Evolutionary conservation across 2,329 filamentous ascomycete species (phyloP), one percentile per base, ranked within the genome.

Genomic region (Apiospora pterosperma): DNA sequence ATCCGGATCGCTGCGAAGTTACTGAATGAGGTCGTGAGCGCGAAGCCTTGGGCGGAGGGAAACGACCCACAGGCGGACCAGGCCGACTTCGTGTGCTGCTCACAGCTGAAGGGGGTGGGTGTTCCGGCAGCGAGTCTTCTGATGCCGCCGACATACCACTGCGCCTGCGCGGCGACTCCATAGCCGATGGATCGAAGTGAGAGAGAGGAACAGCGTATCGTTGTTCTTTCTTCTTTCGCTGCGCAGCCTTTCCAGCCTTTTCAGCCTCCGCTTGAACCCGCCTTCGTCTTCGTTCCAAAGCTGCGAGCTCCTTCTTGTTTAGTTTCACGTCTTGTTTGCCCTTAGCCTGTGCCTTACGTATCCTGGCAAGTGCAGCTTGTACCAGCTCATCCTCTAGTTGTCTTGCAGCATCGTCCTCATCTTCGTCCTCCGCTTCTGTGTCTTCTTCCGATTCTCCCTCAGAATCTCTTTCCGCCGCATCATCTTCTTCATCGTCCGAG

Each of bases 251-350:
- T 38, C 36, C 55, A 12, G 58, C 58, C 48, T n/a, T n/a, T 42
- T 80, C 77, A 62, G 82, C 80, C 63, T 80, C 78, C 38, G 81
- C 80, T 69, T 84, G 81, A 71, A 88, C 79, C 65, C 89, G 86
- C 75, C 88, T 86, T 67, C 85, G 80, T 71, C 85, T 83, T 67
- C 88, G 86, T 74, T 95, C 90, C 70, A 97, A 83, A 59, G 93
- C 93, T 67, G 90, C 90, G 70, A 97, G 82, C 76, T 97, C 94
- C 63, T 91, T 88, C 72, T 89, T 86, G 70, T 86, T 93, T 68
- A 98, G 84, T 75, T 90, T 91, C 64, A 97, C 92, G 64, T 96
- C 92, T 55, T 85, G 82, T 76, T 90, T 90, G 68, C 93, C 93
- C 72, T 88, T 88, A 67, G 87, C 87, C 75, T 92, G 89, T 19